phyloP scores from a whole-genome alignment of 352 stramenopile genomes.

The Phytophthora melonis region DNA sequence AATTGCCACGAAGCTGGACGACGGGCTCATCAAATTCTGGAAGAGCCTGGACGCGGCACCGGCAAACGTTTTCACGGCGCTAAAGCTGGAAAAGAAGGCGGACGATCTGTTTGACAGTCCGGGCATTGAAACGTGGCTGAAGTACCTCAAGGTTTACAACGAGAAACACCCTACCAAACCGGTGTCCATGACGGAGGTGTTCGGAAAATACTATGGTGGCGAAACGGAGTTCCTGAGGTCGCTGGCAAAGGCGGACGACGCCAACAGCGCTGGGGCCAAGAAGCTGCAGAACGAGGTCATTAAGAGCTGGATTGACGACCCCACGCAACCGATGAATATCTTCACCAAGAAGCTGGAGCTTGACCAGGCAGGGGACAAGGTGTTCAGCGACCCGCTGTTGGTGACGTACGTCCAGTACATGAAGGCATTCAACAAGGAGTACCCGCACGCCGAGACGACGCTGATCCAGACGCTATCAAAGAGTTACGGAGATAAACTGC shows the following conservation, averaged over 20 bases:
- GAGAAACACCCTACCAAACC: background rate
- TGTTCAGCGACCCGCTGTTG: background rate
- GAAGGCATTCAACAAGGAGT: background rate
- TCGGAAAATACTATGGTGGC: background rate
- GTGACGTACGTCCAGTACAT: background rate
- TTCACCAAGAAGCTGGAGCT: background rate
- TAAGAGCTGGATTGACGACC: background rate
- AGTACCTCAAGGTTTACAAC: background rate
- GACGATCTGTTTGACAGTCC: background rate
- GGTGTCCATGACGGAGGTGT: background rate
- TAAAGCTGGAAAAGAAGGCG: background rate
- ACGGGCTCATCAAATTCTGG: background rate
- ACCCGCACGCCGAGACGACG: background rate
- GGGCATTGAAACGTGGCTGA: background rate
- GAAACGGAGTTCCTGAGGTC: background rate
- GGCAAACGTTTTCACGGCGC: background rate
- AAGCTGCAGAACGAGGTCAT: background rate
- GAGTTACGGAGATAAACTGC: slow-evolving; percentile 22
- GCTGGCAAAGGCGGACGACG: background rate
- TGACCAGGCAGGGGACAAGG: background rate
- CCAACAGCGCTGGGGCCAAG: background rate
- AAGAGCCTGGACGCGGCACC: background rate
- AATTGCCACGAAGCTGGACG: background rate
- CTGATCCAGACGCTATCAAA: slow-evolving; percentile 21
- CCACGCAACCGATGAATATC: background rate